These are phyloP conservation scores for Trypanosoma scelopori DNA, from an alignment of 208 protist genomes.

Conservation along the genomic window DNA sequence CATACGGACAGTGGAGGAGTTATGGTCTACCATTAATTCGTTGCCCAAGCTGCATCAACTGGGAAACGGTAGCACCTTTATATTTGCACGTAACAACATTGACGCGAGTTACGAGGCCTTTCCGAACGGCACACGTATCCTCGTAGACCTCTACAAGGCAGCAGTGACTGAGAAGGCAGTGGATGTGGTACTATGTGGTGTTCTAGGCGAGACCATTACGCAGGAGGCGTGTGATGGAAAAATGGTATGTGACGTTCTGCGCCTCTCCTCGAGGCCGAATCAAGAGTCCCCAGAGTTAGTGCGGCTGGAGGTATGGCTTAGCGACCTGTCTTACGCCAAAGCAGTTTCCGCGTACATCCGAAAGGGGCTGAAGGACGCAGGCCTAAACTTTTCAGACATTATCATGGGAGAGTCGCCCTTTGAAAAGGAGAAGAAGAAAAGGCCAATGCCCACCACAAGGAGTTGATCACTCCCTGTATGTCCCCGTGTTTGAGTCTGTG, in stretches of 20 bases:
- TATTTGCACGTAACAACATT: constrained; percentile 83
- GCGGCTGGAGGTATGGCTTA: constrained; percentile 88
- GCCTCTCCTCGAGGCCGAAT: constrained; percentile 67
- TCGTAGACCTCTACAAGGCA: constrained; percentile 67
- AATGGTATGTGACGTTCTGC: constrained; percentile 84
- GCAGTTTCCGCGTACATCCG: constrained; percentile 52
- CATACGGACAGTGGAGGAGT: constrained; percentile 83
- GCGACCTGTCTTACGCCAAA: constrained; percentile 55
- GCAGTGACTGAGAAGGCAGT: constrained; percentile 64
- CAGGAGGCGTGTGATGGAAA: constrained; percentile 51
- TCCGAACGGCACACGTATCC: constrained; percentile 74
- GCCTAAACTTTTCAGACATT: constrained; percentile 45
- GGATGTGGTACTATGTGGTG: constrained; percentile 63
- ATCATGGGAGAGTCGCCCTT: constrained; percentile 66
- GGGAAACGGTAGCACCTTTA: constrained; percentile 74
- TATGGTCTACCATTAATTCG: constrained; percentile 91
- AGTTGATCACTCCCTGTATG: constrained; percentile 11
- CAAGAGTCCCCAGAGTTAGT: constrained; percentile 65
- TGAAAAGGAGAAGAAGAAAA: constrained; percentile 46
- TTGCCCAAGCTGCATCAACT: constrained; percentile 82
- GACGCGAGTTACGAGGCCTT: constrained; percentile 88
- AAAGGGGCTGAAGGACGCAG: constrained; percentile 47
- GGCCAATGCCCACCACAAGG: constrained; percentile 17
- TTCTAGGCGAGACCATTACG: constrained; percentile 73
- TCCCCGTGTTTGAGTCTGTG: background rate